Base-by-base conservation (phyloP, 768 basidiomycete species). In the Termitomyces sp. region DNA sequence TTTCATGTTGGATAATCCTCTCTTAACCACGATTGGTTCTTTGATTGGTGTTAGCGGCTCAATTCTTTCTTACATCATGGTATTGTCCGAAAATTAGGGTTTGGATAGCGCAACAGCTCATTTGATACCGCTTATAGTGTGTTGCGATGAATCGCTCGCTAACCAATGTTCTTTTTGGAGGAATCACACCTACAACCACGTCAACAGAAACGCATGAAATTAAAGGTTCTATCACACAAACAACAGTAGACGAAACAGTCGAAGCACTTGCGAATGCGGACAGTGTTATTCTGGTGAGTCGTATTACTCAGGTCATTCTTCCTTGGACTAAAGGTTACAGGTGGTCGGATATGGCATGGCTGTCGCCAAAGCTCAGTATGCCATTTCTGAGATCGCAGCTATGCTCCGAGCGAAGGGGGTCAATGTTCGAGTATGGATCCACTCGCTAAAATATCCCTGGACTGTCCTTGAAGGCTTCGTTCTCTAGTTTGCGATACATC, bases 61-160 rank as follows among this genome's bases (percentile, higher is more conserved):
- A 15, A 95, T 95, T 67, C 80, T 95, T 51, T 93, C 91, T 12
- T 94, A 95, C 65, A 93, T 95, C 68, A 95, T 94, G 93, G 93
- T 91, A 49, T 9, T 54, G 9, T 60, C 30, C 27, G 18, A 37
- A 22, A 39, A 56, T 33, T 52, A 16, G 31, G 45, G 11, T 31
- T 18, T n/a, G 27, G 18, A 22, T 48, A 15, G 16, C 15, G 16
- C 5, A n/a, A 27, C 22, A 59, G 60, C 55, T 57, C 27, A 48
- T 9, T 18, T 46, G 53, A 60, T 63, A 37, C 61, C 33, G 15
- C 5, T 54, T 44, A 53, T 48, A 94, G 93, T 95, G 93, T 67
- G 87, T 93, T 58, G 92, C 93, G 16, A 95, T 95, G 93, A 95
- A 95, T 73, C 82, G 93, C 42, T 93, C 90, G 12, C 73, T 91